Base-by-base conservation (phyloP, 2,329 filamentous ascomycete genomes). In the Microcera coccophila region DNA sequence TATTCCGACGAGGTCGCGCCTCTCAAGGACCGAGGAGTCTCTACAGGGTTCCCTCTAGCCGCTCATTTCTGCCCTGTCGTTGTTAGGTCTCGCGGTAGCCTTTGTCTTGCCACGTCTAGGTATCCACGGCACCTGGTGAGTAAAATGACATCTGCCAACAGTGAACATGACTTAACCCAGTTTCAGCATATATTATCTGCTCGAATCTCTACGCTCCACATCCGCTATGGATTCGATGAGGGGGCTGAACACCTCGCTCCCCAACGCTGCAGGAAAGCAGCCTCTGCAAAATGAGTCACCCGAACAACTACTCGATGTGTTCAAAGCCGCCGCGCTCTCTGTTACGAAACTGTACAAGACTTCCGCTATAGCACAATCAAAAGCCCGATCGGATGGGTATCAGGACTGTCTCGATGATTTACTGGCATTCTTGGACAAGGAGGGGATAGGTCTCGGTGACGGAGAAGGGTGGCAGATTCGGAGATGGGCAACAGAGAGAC, bases 341-440 rank as follows among this genome's bases (percentile, higher is more conserved):
- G 90, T 97, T 42, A 97, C 93, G 36, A 95, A 94, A 60, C 82
- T 98, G 12, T 97, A 97, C 72, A 96, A 95, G 68, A 90, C 84
- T 29, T 91, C 91, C 3, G 85, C 87, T 11, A 75, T 82, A 22
- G 86, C 87, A 37, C 84, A 93, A 62, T 76, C 84, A 38, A 83
- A 84, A 58, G 82, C 89, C 36, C 82, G 87, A 38, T 71, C 79
- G 38, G 84, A 90, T 29, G 93, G 93, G 19, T 97, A 96, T 58
- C 90, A 96, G 64, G 90, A 97, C 61, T 94, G 90, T 28, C 72
- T 98, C 28, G 89, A 96, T 51, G 91, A 97, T 54, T 72, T 98
- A 4, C 70, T 96, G n/a, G 68, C 75, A 14, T 94, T 95, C 54
- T 71, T 97, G 41, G 90, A 97, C 62, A 85, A 81, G 60, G 83